Evolutionary conservation across 2,329 filamentous ascomycete genomes (phyloP).

Genomic region (Colletotrichum truncatum): DNA sequence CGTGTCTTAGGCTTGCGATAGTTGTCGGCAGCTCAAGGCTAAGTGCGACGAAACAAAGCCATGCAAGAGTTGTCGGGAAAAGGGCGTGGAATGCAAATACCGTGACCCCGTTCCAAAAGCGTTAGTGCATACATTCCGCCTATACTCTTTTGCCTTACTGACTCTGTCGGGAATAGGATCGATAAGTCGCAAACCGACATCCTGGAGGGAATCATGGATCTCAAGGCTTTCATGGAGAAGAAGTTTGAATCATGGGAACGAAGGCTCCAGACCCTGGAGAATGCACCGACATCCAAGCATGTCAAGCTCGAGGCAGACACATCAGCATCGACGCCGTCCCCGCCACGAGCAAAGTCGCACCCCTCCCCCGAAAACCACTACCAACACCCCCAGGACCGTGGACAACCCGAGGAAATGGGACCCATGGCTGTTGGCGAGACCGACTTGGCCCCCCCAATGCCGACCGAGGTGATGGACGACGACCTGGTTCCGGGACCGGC

Average conservation of each 20-base stretch:
- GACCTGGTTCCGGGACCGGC: conserved; percentile 56
- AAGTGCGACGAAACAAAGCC: conserved; percentile 91
- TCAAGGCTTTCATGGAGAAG: conserved; percentile 33
- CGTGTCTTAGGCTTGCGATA: conserved; percentile 81
- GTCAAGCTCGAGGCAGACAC: conserved; percentile 28
- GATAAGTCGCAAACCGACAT: conserved; percentile 71
- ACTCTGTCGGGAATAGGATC: conserved; percentile 49
- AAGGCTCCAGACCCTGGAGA: conserved; percentile 16
- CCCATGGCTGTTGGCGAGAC: conserved; percentile 38
- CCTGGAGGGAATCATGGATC: conserved; percentile 58
- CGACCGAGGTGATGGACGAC: conserved; percentile 55
- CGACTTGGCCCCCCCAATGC: conserved; percentile 35
- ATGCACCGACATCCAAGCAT: background rate
- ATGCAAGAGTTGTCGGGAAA: conserved; percentile 88
- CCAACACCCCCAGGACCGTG: background rate
- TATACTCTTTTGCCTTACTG: conserved; percentile 37
- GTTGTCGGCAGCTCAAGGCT: conserved; percentile 86
- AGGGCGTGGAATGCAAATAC: conserved; percentile 85
- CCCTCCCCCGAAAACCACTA: background rate
- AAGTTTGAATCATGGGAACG: conserved; percentile 1
- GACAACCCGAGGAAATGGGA: conserved; percentile 30
- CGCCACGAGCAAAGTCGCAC: conserved; percentile 6
- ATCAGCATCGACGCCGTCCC: background rate
- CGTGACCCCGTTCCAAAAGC: conserved; percentile 91
- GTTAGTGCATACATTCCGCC: conserved; percentile 62